These are phyloP conservation scores for Pseudoneurospora amorphoporcata DNA, from an alignment of 495 filamentous ascomycete species.

Conservation along the genomic window DNA sequence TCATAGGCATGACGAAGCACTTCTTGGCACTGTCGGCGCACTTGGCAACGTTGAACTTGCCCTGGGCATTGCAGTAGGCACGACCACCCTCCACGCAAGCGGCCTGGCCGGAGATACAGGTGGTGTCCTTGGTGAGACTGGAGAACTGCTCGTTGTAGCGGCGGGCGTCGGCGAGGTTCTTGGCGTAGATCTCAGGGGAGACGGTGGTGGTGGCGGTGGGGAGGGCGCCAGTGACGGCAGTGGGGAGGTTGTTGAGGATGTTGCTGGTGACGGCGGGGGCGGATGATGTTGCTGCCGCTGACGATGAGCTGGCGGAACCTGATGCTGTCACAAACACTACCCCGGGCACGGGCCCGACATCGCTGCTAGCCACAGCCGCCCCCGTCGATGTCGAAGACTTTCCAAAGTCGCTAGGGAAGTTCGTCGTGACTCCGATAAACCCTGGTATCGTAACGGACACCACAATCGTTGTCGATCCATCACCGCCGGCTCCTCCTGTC, in stretches of 20 bases:
- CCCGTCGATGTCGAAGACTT: not conserved
- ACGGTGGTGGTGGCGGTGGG: constrained; percentile 26
- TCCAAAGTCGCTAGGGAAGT: not conserved
- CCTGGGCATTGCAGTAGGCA: constrained; percentile 19
- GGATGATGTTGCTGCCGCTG: not conserved
- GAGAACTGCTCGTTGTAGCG: constrained; percentile 28
- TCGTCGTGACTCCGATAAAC: not conserved
- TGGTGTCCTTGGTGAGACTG: constrained; percentile 25
- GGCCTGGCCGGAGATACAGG: constrained; percentile 26
- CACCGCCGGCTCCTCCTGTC: not conserved
- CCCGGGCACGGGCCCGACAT: not conserved
- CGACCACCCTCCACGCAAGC: constrained; percentile 32
- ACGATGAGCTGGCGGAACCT: not conserved
- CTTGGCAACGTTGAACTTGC: constrained; percentile 20
- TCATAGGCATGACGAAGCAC: constrained; percentile 35
- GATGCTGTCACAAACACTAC: not conserved
- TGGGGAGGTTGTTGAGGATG: constrained; percentile 25
- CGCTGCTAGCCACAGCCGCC: not conserved
- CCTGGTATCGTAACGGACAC: not conserved
- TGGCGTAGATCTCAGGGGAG: constrained; percentile 20
- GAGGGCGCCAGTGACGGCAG: constrained; percentile 19
- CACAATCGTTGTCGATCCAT: not conserved
- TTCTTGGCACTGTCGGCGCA: constrained; percentile 16
- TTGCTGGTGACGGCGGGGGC: constrained; percentile 11
- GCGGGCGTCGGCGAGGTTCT: constrained; percentile 28